Conservation (phyloP, 169 alveolate species). For the Eimeria sp. region DNA sequence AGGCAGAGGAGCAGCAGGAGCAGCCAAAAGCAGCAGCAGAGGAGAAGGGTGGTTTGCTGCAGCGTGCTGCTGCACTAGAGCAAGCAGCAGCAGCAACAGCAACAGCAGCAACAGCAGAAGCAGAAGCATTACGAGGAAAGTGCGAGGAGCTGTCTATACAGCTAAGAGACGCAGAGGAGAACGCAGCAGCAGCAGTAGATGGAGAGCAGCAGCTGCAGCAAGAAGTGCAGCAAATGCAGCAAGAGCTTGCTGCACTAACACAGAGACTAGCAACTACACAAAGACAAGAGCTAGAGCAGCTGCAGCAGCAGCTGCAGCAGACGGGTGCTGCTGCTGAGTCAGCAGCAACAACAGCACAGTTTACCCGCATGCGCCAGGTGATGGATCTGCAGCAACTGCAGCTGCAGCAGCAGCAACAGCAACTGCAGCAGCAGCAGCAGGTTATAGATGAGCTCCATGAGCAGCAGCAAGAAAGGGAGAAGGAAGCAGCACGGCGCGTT, state of each 20-base stretch:
- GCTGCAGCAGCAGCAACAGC: constrained; percentile 70
- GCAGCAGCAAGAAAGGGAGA: neutral
- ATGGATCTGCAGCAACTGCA: constrained; percentile 55
- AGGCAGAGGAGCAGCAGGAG: constrained; percentile 76
- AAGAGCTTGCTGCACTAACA: constrained; percentile 21
- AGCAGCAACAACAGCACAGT: neutral
- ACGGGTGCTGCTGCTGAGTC: constrained; percentile 22
- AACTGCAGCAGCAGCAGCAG: constrained; percentile 72
- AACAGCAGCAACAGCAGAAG: constrained; percentile 41
- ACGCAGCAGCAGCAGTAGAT: constrained; percentile 69
- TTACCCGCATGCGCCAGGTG: constrained; percentile 39
- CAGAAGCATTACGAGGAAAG: neutral
- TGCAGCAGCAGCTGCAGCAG: constrained; percentile 75
- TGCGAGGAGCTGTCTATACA: constrained; percentile 60
- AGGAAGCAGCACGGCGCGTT: neutral
- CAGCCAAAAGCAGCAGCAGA: constrained; percentile 45
- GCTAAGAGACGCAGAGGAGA: constrained; percentile 60
- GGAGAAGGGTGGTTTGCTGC: constrained; percentile 19
- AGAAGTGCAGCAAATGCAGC: constrained; percentile 66
- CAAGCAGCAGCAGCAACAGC: neutral
- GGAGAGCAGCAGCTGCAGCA: constrained; percentile 72
- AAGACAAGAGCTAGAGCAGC: constrained; percentile 46
- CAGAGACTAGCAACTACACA: constrained; percentile 10
- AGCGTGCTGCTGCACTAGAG: constrained; percentile 7
- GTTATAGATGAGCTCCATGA: constrained; percentile 25